Evolutionary conservation across 306 rosid species (phyloP), one percentile per base, ranked within the genome.

Genomic region (Quercus parvula): DNA sequence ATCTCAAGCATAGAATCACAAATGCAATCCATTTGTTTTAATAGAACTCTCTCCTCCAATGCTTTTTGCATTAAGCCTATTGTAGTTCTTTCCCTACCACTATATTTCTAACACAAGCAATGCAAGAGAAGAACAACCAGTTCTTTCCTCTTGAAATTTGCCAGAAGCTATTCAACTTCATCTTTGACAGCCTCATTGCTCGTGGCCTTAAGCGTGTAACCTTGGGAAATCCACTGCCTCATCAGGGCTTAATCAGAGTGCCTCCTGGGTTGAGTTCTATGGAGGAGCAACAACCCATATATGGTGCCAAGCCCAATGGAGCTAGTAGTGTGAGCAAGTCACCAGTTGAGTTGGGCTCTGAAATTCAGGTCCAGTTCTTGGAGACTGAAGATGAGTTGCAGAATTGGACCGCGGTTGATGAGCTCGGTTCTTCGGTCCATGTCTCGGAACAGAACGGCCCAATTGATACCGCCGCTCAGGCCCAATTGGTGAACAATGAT

Each of bases 1-100:
- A 15, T 81, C 77, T 66, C 83, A 85, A 81, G 88, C 66, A 74
- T 85, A 79, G 88, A 81, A 85, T 85, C 72, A 57, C 2, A 30
- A 55, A 44, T 14, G 68, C 62, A 62, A 49, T 41, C 35, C 27
- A 4, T 54, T 73, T 35, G 41, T 63, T 75, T 58, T 14, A 18
- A 41, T 20, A 9, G 35, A 24, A 44, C 15, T 68, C 25, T 67
- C 25, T 68, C 52, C 11, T 14, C 41, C 70, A 63, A 10, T 35
- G 2, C 67, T 4, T 2, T 46, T 68, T n/a, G 10, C 72, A 68
- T 68, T n/a, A 35, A 68, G 27, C 72, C 72, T 33, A 18, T 68
- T 68, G 17, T 11, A 31, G 15, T 68, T 68, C 52, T 35, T 68
- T 67, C 20, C 71, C 49, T 15, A 61, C 14, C 19, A 22, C 51